phyloP scores from a whole-genome alignment of 805 yeast species.

The Metschnikowia baotianmanensis region DNA sequence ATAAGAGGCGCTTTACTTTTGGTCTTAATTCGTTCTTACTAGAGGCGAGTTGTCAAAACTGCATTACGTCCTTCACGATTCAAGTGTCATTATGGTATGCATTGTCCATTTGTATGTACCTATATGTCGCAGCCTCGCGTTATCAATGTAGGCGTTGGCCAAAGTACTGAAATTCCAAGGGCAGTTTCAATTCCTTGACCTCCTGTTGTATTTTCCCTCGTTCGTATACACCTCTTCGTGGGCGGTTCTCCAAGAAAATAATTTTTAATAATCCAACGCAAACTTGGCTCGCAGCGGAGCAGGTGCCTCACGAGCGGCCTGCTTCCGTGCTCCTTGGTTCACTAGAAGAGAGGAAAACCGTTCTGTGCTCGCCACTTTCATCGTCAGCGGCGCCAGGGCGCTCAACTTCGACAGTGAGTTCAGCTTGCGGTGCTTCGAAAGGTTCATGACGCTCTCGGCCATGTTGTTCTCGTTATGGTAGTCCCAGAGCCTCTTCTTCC shows the following conservation, averaged over 20 bases:
- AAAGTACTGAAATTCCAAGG: no score
- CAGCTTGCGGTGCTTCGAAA: slow-evolving; percentile 38
- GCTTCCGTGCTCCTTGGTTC: slow-evolving; percentile 1
- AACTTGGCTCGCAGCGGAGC: slow-evolving; percentile 4
- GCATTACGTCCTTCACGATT: no score
- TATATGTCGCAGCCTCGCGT: no score
- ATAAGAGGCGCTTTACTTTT: no score
- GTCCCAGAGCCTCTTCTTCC: slow-evolving; percentile 59
- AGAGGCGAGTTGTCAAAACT: no score
- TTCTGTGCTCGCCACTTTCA: slow-evolving; percentile 7
- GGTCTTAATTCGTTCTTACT: no score
- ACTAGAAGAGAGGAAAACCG: background rate
- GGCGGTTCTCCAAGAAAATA: no score
- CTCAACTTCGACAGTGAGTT: slow-evolving; percentile 10
- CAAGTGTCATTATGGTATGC: background rate
- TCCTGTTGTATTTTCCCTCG: no score
- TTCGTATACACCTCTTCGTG: no score
- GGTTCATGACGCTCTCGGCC: slow-evolving; percentile 34
- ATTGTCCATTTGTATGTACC: background rate
- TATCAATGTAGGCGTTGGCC: no score
- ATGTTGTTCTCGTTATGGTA: slow-evolving; percentile 31
- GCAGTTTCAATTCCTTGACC: no score
- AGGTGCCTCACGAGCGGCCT: background rate
- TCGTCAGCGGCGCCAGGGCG: slow-evolving; percentile 12
- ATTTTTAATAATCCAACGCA: slow-evolving; percentile 9